Evolutionary conservation across 371 early-diverging fungal genomes (phyloP), one percentile per base, ranked within the genome.

Genomic region (Mortierella sp.): DNA sequence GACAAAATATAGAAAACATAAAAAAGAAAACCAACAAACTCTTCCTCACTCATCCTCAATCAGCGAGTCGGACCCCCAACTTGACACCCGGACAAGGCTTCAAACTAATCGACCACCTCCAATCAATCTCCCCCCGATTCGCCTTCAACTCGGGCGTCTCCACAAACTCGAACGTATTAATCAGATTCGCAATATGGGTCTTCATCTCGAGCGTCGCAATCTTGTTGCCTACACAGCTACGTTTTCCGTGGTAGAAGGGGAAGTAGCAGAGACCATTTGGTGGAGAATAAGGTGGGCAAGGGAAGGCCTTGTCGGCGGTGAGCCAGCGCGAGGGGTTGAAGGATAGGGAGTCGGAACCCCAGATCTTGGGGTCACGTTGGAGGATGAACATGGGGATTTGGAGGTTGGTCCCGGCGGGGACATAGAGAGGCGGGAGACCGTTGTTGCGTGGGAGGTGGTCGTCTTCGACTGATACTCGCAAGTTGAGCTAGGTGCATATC

Each of bases 251-350:
- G 70, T 79, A 85, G 51, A 85, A 85, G 0, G 85, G 85, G 60
- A 85, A 81, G 16, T 85, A 85, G 72, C 85, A 85, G 16, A 85
- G 46, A 0, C 85, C 85, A 14, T 85, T 44, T 4, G 85, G 85
- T 7, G 85, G 84, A 54, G 72, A 78, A 27, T 72, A 65, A 0
- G 84, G 85, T 4, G 85, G 85, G 35, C 85, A 85, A 3, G 74
- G n/a, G 10, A n/a, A 7, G 1, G 65, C 65, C 65, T 65, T 35
- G 14, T 27, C 55, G 11, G 32, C 54, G 3, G 29, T 24, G 65
- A 93, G 74, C 93, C 93, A 93, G 5, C 94, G 89, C 60, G 93
- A 93, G 4, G 94, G 94, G 43, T 82, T 84, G 80, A 93, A 94
- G 41, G 89, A 79, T 54, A 88, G 84, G 29, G 91, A 88, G 78